Conservation (phyloP, 495 filamentous ascomycete species). For the Filosporella fistucella region DNA sequence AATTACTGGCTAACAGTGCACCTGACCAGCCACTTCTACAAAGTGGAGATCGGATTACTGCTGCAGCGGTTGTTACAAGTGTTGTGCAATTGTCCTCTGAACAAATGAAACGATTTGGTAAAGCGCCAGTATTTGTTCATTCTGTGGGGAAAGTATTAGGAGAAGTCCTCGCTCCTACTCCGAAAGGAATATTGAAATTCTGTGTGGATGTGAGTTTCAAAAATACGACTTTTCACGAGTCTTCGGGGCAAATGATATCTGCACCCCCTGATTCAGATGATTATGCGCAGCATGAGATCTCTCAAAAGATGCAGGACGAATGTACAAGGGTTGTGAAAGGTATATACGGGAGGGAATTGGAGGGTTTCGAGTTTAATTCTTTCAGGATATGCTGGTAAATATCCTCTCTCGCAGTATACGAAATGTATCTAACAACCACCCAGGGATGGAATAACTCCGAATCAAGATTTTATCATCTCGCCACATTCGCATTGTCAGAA, state of each 20-base stretch:
- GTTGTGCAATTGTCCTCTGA: constrained; percentile 31
- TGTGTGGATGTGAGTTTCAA: constrained; percentile 16
- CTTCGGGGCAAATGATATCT: constrained; percentile 15
- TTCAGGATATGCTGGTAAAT: constrained; percentile 23
- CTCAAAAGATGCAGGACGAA: constrained; percentile 12
- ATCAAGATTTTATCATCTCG: constrained; percentile 53
- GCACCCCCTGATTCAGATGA: constrained; percentile 9
- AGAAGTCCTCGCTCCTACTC: constrained; percentile 2
- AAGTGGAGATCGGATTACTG: constrained; percentile 46
- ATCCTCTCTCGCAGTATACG: not conserved
- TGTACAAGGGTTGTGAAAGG: constrained; percentile 5
- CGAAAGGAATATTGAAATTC: constrained; percentile 16
- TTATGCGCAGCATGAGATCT: constrained; percentile 6
- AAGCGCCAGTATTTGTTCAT: constrained; percentile 24
- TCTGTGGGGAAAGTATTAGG: not conserved
- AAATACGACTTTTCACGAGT: constrained; percentile 4
- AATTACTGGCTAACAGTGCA: constrained; percentile 42
- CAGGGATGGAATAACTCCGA: constrained; percentile 33
- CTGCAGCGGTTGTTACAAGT: constrained; percentile 50
- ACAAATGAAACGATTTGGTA: constrained; percentile 21
- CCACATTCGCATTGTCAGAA: constrained; percentile 45
- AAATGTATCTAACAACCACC: not conserved
- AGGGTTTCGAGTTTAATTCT: constrained; percentile 4
- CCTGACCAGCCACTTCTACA: constrained; percentile 39
- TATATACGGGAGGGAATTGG: constrained; percentile 14